Conservation (phyloP, 106 monocot genomes). For the Posidonia australis region DNA sequence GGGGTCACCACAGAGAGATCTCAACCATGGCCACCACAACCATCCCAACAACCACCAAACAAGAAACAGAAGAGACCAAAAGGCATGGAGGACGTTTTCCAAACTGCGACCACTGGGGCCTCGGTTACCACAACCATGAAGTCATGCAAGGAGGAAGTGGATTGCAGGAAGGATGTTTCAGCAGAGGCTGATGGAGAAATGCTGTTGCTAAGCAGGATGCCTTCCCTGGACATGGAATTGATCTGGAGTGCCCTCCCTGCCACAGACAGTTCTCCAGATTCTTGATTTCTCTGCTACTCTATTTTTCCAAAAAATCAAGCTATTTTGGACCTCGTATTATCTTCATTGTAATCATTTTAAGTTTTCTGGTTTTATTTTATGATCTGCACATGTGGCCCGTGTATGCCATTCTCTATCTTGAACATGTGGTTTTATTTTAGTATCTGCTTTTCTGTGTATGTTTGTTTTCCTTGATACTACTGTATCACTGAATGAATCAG, state of each 20-base stretch:
- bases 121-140: neutral
- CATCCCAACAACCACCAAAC: neutral
- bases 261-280: constrained; percentile 1
- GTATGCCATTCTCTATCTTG: neutral
- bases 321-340: neutral
- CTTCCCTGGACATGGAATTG: constrained; percentile 12
- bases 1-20: neutral
- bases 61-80: constrained; percentile 1
- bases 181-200: neutral
- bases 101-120: no score
- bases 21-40: neutral
- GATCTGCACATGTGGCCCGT: neutral
- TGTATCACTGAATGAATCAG: neutral
- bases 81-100: neutral
- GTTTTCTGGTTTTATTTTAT: no score
- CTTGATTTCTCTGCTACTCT: neutral
- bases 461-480: neutral
- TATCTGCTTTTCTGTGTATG: neutral
- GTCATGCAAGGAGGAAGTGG: constrained; percentile 3
- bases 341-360: neutral
- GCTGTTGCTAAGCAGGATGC: constrained; percentile 5
- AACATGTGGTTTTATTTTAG: constrained; percentile 1
- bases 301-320: neutral
- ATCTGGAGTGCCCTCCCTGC: constrained; percentile 13
- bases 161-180: neutral